Evolutionary conservation across 1,284 basidiomycete genomes (phyloP).

Genomic region (Golubevia sp.): DNA sequence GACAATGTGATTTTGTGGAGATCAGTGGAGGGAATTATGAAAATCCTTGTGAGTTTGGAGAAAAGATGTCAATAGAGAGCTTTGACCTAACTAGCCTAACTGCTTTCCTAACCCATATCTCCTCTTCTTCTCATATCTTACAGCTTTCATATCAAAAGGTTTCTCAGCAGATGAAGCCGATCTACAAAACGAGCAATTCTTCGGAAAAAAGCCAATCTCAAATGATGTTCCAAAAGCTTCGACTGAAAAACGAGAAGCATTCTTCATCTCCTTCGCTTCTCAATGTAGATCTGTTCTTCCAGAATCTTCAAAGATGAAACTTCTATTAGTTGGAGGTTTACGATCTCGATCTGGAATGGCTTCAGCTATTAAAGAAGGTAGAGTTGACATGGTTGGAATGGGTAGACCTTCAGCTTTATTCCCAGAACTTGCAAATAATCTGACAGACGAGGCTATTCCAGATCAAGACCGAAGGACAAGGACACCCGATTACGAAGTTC

Average conservation of each 20-base stretch:
- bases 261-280: conserved; percentile 53
- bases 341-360: conserved; percentile 44
- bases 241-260: conserved; percentile 45
- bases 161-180: conserved; percentile 33
- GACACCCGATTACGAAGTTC: conserved; percentile 28
- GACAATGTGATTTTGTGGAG: conserved; percentile 54
- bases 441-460: conserved; percentile 25
- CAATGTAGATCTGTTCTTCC: conserved; percentile 29
- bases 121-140: not conserved
- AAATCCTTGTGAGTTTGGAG: conserved; percentile 31
- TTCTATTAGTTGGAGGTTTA: conserved; percentile 54
- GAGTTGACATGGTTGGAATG: conserved; percentile 37
- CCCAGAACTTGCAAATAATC: conserved; percentile 26
- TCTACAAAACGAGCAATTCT: conserved; percentile 21
- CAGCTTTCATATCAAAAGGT: conserved; percentile 31
- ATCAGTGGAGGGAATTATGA: conserved; percentile 60
- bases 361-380: conserved; percentile 28
- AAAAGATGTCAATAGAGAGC: not conserved
- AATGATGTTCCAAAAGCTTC: conserved; percentile 9
- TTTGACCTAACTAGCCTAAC: no score
- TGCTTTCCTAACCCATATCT: not conserved
- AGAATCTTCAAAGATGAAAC: conserved; percentile 19
- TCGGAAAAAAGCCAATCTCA: conserved; percentile 7
- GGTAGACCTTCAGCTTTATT: conserved; percentile 35
- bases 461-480: conserved; percentile 15